Conservation (phyloP, 352 stramenopile genomes). For the Phytophthora rubi region DNA sequence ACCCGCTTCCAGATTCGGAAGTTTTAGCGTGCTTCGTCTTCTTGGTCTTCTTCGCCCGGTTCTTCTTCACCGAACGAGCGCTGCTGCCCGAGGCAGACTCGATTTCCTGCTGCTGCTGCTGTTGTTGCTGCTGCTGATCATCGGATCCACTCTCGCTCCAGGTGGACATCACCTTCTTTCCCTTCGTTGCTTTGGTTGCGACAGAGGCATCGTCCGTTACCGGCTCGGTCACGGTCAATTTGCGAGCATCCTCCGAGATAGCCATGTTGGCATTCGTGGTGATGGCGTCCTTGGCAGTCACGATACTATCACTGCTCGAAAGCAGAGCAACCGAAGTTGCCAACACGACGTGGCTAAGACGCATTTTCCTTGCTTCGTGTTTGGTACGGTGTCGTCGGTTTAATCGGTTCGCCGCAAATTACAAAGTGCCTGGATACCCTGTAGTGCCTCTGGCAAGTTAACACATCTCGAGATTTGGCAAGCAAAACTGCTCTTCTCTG, state of each 20-base stretch:
- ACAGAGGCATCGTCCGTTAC: neutral
- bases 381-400: neutral
- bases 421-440: neutral
- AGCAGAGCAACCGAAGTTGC: slow-evolving; percentile 17
- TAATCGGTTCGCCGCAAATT: slow-evolving; percentile 2
- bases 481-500: neutral
- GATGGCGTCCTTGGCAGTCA: neutral
- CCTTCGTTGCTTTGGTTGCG: neutral
- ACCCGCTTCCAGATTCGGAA: too few species aligned
- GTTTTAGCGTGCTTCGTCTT: too few species aligned
- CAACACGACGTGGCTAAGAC: slow-evolving; percentile 16
- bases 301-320: slow-evolving; percentile 10
- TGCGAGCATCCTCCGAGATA: too few species aligned
- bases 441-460: neutral
- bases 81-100: neutral
- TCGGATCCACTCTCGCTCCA: neutral
- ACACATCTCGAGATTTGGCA: neutral
- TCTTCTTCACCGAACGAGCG: neutral
- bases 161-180: neutral
- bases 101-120: neutral
- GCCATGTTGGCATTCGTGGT: too few species aligned
- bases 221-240: neutral
- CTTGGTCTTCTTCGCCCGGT: neutral
- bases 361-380: slow-evolving; percentile 15
- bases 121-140: neutral